Conservation (phyloP, 1,139 yeast genomes). For the Geotrichum citri-aurantii region DNA sequence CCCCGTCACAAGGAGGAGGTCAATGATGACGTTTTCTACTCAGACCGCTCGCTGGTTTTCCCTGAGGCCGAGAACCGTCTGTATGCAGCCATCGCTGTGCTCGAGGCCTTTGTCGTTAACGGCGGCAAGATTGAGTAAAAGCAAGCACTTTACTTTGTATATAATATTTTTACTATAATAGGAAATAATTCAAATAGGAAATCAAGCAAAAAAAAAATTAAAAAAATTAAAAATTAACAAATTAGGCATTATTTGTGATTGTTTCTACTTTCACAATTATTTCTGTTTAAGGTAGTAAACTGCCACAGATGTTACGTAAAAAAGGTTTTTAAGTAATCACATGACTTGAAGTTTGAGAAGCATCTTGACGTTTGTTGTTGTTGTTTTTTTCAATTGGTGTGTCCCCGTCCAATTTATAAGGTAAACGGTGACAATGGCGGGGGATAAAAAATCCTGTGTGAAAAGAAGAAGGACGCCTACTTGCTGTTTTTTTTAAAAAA, state of each 20-base stretch:
- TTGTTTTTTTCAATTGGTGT: no score
- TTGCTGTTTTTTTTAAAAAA: no score
- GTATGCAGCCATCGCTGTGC: constrained; percentile 91
- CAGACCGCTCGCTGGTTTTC: constrained; percentile 79
- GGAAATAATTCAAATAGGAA: no score
- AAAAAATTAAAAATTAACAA: no score
- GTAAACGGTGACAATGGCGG: no score
- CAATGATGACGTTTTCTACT: constrained; percentile 83
- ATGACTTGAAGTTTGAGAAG: no score
- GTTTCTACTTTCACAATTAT: no score
- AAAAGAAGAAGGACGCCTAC: background rate
- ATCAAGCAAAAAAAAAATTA: no score
- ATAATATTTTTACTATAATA: background rate
- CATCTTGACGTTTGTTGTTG: no score
- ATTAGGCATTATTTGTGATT: no score
- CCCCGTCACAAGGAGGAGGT: constrained; percentile 65
- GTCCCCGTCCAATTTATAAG: no score
- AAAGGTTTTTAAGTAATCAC: background rate
- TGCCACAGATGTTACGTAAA: background rate
- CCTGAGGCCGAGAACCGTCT: constrained; percentile 94
- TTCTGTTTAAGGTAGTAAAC: background rate
- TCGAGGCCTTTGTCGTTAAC: constrained; percentile 82
- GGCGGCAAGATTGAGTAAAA: constrained; percentile 48
- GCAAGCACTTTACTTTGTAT: background rate
- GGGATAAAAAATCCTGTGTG: no score